These are phyloP conservation scores for Spergularia azorica DNA, from an alignment of 179 eudicot genomes.

Conservation along the genomic window DNA sequence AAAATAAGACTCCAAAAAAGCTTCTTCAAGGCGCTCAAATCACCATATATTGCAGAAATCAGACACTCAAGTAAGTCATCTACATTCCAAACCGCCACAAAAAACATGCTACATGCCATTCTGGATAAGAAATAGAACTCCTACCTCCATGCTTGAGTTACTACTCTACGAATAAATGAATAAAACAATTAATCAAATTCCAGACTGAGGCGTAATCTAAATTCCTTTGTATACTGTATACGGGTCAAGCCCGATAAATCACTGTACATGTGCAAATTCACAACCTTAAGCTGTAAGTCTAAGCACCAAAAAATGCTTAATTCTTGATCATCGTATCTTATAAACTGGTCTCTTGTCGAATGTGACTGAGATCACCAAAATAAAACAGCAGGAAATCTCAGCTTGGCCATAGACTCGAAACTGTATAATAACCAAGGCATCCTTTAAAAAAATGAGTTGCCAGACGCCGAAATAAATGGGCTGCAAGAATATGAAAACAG, in stretches of 20 bases:
- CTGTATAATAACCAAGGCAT: neutral
- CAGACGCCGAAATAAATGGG: neutral
- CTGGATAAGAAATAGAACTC: no score
- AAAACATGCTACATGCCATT: no score
- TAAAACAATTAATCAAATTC: neutral
- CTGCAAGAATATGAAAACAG: neutral
- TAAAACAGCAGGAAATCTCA: slow-evolving; percentile 43
- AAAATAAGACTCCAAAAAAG: no score
- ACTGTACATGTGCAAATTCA: slow-evolving; percentile 13
- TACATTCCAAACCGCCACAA: no score
- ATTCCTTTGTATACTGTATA: slow-evolving; percentile 33
- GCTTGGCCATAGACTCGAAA: slow-evolving; percentile 28
- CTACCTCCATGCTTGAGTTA: no score
- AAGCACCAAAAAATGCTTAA: slow-evolving; percentile 20
- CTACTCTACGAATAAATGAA: slow-evolving; percentile 6
- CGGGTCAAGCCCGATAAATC: slow-evolving; percentile 16
- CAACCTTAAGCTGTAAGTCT: slow-evolving; percentile 21
- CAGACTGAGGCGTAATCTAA: slow-evolving; percentile 19
- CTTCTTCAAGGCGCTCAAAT: no score
- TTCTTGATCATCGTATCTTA: neutral
- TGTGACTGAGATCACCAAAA: slow-evolving; percentile 36
- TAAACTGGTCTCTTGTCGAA: slow-evolving; percentile 24
- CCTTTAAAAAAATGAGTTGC: neutral
- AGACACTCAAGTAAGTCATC: no score
- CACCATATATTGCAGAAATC: no score